A percentile compares a stretch with the other conserved stretches of the same genome.
These are phyloP conservation scores for Boletus reticuloceps DNA, from an alignment of 768 basidiomycete species.

Conservation along the genomic window DNA sequence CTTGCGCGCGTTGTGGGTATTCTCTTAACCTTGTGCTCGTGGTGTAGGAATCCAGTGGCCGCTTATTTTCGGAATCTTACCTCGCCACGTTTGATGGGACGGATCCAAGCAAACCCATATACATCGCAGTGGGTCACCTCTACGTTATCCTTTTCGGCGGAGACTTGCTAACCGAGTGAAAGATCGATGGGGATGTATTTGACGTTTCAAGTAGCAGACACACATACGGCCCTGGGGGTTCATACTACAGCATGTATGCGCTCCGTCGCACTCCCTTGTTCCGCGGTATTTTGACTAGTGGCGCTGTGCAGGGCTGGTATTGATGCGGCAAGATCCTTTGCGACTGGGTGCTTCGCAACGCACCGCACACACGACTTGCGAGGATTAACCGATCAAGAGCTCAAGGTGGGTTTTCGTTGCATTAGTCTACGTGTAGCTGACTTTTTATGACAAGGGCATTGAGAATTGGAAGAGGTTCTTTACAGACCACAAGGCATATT, in stretches of 20 bases:
- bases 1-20: background rate
- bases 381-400: constrained; percentile 69
- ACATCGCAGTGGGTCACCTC: constrained; percentile 66
- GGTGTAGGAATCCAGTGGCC: constrained; percentile 49
- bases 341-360: constrained; percentile 88
- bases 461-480: constrained; percentile 93
- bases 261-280: constrained; percentile 7
- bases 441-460: constrained; percentile 50
- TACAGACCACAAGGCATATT: constrained; percentile 73
- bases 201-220: constrained; percentile 80
- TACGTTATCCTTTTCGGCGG: constrained; percentile 1
- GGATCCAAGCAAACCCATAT: constrained; percentile 65
- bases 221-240: constrained; percentile 85
- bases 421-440: background rate
- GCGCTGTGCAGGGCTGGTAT: constrained; percentile 60
- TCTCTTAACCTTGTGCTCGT: background rate
- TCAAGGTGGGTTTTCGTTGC: constrained; percentile 48
- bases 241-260: constrained; percentile 67
- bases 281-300: constrained; percentile 24
- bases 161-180: constrained; percentile 12
- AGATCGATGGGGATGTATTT: constrained; percentile 93
- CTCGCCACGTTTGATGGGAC: constrained; percentile 72
- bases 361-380: constrained; percentile 92
- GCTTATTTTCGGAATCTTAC: constrained; percentile 70
- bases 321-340: constrained; percentile 91